A percentile compares a stretch with the other conserved stretches of the same genome.
These are phyloP conservation scores for Aquilaria agallochum DNA, from an alignment of 441 rosid genomes.

Conservation along the genomic window DNA sequence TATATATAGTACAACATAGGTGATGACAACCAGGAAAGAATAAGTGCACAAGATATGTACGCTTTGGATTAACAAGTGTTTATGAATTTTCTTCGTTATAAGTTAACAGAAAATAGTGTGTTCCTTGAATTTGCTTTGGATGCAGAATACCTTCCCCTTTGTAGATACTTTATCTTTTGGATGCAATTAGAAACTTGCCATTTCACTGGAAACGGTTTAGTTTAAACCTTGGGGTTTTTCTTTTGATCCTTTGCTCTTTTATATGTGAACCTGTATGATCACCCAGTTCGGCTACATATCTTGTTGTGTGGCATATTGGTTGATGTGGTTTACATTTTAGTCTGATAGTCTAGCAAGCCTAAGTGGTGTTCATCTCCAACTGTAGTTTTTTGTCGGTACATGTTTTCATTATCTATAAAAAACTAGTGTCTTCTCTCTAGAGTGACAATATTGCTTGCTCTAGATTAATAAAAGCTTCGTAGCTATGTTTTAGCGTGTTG, in stretches of 20 bases:
- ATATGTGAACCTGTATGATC: slow-evolving; percentile 26
- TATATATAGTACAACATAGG: too few relatives aligned
- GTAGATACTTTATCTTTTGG: slow-evolving; percentile 62
- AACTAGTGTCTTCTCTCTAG: too few relatives aligned
- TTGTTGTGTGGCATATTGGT: slow-evolving; percentile 27
- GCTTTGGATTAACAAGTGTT: too few relatives aligned
- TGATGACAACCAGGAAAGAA: too few relatives aligned
- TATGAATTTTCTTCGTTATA: too few relatives aligned
- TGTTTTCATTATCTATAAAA: too few relatives aligned
- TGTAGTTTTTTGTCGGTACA: slow-evolving; percentile 1
- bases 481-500: too few relatives aligned
- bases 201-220: slow-evolving; percentile 30
- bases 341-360: slow-evolving; percentile 19
- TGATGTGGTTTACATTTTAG: slow-evolving; percentile 24
- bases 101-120: slow-evolving; percentile 16
- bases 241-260: slow-evolving; percentile 11
- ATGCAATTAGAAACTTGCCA: slow-evolving; percentile 36
- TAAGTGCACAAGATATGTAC: too few relatives aligned
- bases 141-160: slow-evolving; percentile 36
- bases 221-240: slow-evolving; percentile 26
- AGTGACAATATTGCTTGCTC: too few relatives aligned
- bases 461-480: too few relatives aligned
- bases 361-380: slow-evolving; percentile 18
- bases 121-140: slow-evolving; percentile 40
- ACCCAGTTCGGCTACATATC: slow-evolving; percentile 23